These are phyloP conservation scores for Ustilago curta DNA, from an alignment of 1,284 basidiomycete genomes.

Conservation along the genomic window DNA sequence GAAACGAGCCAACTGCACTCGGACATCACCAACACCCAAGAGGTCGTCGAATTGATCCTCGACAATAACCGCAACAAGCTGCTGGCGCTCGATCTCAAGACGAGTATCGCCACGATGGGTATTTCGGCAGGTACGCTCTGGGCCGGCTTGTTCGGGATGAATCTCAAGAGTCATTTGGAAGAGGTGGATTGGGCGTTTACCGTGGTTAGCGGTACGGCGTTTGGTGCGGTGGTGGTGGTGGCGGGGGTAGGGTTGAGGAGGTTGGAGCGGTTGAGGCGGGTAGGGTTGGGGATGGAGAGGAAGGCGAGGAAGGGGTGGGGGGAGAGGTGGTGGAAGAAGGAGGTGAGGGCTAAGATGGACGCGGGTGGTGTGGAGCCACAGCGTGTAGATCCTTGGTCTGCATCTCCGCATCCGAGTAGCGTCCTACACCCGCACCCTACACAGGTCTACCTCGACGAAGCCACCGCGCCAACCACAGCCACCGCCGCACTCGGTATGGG, in stretches of 20 bases:
- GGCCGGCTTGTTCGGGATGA: conserved; percentile 95
- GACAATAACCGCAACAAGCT: conserved; percentile 95
- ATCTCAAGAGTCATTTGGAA: conserved; percentile 70
- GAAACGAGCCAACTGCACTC: conserved; percentile 56
- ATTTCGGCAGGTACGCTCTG: conserved; percentile 91
- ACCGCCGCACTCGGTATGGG: conserved; percentile 12
- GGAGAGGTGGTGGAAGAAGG: conserved; percentile 5
- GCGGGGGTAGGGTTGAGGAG: conserved; percentile 42
- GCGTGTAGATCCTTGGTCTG: no score
- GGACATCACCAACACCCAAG: conserved; percentile 89
- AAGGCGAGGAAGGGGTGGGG: conserved; percentile 22
- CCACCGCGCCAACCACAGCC: neutral
- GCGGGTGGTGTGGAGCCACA: no score
- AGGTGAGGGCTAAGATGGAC: no score
- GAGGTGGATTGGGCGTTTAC: conserved; percentile 57
- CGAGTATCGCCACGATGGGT: conserved; percentile 91
- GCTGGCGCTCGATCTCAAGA: conserved; percentile 89
- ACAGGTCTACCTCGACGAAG: neutral
- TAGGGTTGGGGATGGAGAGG: conserved; percentile 41
- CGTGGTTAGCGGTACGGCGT: conserved; percentile 34
- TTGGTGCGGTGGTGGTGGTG: conserved; percentile 40
- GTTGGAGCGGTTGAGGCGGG: conserved; percentile 45
- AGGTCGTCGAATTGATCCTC: conserved; percentile 95
- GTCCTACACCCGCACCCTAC: neutral
- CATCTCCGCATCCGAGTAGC: neutral